Conservation (phyloP, 2,329 filamentous ascomycete genomes). For the Trichoderma koningiopsis region DNA sequence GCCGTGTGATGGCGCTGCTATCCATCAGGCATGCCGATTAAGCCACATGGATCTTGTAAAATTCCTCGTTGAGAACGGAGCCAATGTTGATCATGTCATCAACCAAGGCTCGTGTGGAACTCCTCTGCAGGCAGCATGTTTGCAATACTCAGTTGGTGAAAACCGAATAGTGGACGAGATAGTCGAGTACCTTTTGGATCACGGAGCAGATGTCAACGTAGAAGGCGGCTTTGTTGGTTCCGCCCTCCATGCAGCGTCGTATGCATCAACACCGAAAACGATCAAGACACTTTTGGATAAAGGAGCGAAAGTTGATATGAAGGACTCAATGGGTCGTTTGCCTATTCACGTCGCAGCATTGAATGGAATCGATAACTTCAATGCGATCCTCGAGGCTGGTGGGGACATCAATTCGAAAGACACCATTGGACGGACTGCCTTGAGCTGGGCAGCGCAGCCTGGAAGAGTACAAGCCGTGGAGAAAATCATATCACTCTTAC, state of each 20-base stretch:
- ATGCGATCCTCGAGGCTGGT: slow-evolving; percentile 23
- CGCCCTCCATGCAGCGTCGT: slow-evolving; percentile 28
- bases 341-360: slow-evolving; percentile 24
- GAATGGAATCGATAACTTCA: slow-evolving; percentile 23
- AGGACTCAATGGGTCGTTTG: slow-evolving; percentile 2
- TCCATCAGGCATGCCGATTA: slow-evolving; percentile 16
- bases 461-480: slow-evolving; percentile 21
- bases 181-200: slow-evolving; percentile 31
- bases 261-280: slow-evolving; percentile 23
- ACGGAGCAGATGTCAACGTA: slow-evolving; percentile 25
- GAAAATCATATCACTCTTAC: slow-evolving; percentile 15
- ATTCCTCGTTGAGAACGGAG: slow-evolving; percentile 22
- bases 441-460: slow-evolving; percentile 25
- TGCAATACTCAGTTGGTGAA: not conserved
- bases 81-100: slow-evolving; percentile 16
- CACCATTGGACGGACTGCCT: slow-evolving; percentile 8
- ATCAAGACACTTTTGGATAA: slow-evolving; percentile 28
- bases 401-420: slow-evolving; percentile 23
- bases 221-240: slow-evolving; percentile 30
- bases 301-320: slow-evolving; percentile 18
- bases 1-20: slow-evolving; percentile 12
- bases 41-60: not conserved
- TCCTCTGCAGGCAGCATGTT: slow-evolving; percentile 20
- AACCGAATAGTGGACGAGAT: slow-evolving; percentile 28
- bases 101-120: slow-evolving; percentile 6